Conservation (phyloP, 768 basidiomycete species). For the Suillus luteus region DNA sequence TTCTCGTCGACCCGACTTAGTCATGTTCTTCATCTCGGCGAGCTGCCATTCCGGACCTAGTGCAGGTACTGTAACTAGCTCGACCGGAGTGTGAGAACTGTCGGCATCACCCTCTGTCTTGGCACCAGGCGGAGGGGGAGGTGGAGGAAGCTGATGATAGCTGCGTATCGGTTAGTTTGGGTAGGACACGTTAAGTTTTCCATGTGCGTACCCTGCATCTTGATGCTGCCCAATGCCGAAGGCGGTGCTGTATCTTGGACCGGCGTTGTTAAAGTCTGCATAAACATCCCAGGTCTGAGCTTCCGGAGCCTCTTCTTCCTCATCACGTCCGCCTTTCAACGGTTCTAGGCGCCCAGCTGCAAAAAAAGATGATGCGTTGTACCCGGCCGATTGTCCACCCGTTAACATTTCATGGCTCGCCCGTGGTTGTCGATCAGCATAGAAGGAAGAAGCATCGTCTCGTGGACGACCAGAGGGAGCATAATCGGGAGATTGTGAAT, state of each 20-base stretch:
- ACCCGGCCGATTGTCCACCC: constrained; percentile 59
- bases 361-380: constrained; percentile 71
- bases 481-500: constrained; percentile 37
- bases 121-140: constrained; percentile 22
- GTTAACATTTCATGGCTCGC: constrained; percentile 51
- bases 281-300: constrained; percentile 74
- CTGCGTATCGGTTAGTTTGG: constrained; percentile 26
- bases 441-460: constrained; percentile 76
- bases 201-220: constrained; percentile 47
- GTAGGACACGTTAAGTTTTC: background rate
- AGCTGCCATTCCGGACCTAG: constrained; percentile 90
- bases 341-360: constrained; percentile 73
- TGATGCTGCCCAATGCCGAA: constrained; percentile 47
- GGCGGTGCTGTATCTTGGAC: constrained; percentile 72
- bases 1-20: constrained; percentile 68
- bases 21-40: constrained; percentile 76
- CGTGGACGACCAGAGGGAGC: constrained; percentile 41
- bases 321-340: constrained; percentile 75
- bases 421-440: constrained; percentile 40
- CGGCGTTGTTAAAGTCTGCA: constrained; percentile 87
- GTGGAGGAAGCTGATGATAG: constrained; percentile 47
- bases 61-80: constrained; percentile 90
- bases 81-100: constrained; percentile 53
- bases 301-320: constrained; percentile 51
- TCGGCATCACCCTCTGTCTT: constrained; percentile 42